Evolutionary conservation across 805 yeast genomes (phyloP).

Genomic region (Saccharomyces kudriavzevii): DNA sequence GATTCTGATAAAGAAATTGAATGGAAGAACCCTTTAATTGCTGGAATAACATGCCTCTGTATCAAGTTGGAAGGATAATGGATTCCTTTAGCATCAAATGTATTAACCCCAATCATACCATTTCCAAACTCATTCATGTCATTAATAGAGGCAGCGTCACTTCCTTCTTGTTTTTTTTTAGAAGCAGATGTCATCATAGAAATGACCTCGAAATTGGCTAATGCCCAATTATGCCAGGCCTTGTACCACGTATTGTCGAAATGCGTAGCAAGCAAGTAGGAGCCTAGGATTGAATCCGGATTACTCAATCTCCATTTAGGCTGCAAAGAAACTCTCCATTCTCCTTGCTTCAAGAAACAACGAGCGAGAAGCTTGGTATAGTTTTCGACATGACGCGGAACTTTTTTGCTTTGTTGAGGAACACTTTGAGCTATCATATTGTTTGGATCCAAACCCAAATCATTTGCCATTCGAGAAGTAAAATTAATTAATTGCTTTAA

Average conservation of each 20-base stretch:
- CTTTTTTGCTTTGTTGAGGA: constrained; percentile 45
- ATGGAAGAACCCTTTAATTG: constrained; percentile 91
- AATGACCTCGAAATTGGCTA: constrained; percentile 93
- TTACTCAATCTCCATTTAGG: constrained; percentile 71
- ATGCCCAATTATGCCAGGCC: constrained; percentile 99
- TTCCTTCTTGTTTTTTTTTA: constrained; percentile 15
- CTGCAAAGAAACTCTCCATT: constrained; percentile 86
- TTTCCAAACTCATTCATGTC: constrained; percentile 14
- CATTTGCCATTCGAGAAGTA: constrained; percentile 83
- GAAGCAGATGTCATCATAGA: constrained; percentile 42
- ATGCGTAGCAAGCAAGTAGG: constrained; percentile 88
- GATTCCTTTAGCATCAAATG: constrained; percentile 23
- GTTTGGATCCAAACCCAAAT: constrained; percentile 76
- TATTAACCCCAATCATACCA: constrained; percentile 26
- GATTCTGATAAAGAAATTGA: constrained; percentile 82
- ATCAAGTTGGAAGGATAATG: constrained; percentile 47
- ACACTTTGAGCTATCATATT: constrained; percentile 81
- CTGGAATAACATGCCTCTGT: constrained; percentile 87
- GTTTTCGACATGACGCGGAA: constrained; percentile 63
- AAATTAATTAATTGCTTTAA: constrained; percentile 78
- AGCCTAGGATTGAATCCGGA: constrained; percentile 80
- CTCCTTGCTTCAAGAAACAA: constrained; percentile 95
- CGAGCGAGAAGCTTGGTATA: constrained; percentile 82
- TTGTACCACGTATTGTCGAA: constrained; percentile 92
- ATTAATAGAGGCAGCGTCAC: constrained; percentile 5